These are phyloP conservation scores for Heterobasidion annosum DNA, from an alignment of 1,284 basidiomycete species.

Conservation along the genomic window DNA sequence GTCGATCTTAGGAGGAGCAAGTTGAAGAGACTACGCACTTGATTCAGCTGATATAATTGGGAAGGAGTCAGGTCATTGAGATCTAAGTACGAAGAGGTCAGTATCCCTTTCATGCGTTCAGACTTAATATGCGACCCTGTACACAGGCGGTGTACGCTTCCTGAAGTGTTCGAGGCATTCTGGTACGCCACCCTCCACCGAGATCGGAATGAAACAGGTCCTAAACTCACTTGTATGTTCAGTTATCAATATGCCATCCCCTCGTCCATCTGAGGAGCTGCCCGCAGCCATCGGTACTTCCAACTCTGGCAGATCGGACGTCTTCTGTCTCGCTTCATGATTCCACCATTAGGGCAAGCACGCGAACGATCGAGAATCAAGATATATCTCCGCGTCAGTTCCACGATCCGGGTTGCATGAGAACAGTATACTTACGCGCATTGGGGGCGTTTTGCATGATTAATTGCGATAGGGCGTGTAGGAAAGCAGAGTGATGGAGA, in stretches of 20 bases:
- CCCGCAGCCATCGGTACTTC: neutral
- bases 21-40: conserved; percentile 4
- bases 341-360: neutral
- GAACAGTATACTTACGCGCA: neutral
- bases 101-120: too few relatives aligned
- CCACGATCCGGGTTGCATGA: neutral
- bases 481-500: neutral
- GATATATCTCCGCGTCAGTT: neutral
- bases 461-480: neutral
- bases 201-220: neutral
- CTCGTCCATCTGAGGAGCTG: neutral
- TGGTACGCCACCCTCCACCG: neutral
- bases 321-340: conserved; percentile 5
- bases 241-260: neutral
- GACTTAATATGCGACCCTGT: too few relatives aligned
- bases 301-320: conserved; percentile 8
- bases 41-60: conserved; percentile 14
- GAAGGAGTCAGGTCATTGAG: conserved; percentile 9
- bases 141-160: too few relatives aligned
- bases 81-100: conserved; percentile 2
- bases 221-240: conserved; percentile 10
- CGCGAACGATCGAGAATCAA: neutral
- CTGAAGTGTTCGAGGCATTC: neutral
- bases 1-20: neutral
- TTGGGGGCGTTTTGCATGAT: neutral